These are phyloP conservation scores for Daldinia grandis DNA, from an alignment of 495 filamentous ascomycete genomes.

Conservation along the genomic window DNA sequence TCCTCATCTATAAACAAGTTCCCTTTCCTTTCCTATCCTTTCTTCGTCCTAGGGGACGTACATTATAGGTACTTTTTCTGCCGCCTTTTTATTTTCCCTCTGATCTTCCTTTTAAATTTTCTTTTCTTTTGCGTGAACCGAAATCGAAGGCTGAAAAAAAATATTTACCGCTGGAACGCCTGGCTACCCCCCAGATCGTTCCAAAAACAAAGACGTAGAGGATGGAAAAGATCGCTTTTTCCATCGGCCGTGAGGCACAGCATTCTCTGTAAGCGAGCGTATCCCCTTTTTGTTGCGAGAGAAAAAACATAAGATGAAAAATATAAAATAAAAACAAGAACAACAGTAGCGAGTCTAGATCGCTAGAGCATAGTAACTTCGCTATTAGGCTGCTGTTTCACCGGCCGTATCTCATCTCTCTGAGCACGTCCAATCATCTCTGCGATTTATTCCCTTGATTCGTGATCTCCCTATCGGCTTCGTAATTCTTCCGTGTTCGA, in stretches of 20 bases:
- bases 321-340: neutral
- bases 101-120: constrained; percentile 8
- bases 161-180: constrained; percentile 13
- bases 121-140: constrained; percentile 4
- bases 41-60: neutral
- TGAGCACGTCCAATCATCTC: constrained; percentile 23
- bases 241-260: constrained; percentile 38
- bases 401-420: constrained; percentile 5
- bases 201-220: neutral
- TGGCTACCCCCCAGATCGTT: constrained; percentile 14
- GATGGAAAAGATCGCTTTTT: constrained; percentile 11
- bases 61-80: constrained; percentile 1
- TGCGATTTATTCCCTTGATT: neutral
- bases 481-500: constrained; percentile 11
- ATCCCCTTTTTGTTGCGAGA: constrained; percentile 18
- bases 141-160: constrained; percentile 3
- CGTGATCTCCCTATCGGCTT: neutral
- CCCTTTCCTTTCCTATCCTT: neutral
- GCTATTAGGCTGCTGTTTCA: neutral
- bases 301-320: constrained; percentile 4
- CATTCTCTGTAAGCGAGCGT: constrained; percentile 36
- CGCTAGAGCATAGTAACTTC: neutral
- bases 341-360: neutral
- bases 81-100: neutral
- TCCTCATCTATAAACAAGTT: constrained; percentile 7